Base-by-base conservation (phyloP, 2,329 filamentous ascomycete species). In the Penicillium sp. region DNA sequence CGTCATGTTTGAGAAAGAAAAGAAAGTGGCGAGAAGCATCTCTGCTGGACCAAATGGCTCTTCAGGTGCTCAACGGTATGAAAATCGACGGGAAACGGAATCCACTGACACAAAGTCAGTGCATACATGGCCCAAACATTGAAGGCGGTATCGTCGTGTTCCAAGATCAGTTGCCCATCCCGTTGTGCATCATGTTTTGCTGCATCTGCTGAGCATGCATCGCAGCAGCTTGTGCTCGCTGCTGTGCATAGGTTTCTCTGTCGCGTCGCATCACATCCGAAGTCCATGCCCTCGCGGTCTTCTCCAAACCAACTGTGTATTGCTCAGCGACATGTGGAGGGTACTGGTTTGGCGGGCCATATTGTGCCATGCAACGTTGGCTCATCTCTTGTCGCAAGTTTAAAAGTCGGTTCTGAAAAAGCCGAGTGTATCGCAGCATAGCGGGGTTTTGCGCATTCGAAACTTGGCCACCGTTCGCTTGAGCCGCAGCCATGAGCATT, bases 171-270 rank as follows among this genome's bases (percentile, higher is more conserved):
- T 65, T 68, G 4, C 65, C 66, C 61, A 67, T 66, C 26, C 64
- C 66, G 48, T 68, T 69, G 34, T 68, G 65, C 68, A 71, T 71
- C 65, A 71, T 70, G 39, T 67, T 69, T 50, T 69, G 66, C 50
- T 67, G 66, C 49, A 68, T 68, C 43, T 70, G 67, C 43, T 70
- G 66, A 18, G 63, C 64, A 42, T 68, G 66, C 47, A 66, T 61
- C 12, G 61, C 61, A 29, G 54, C 55, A 28, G 63, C 60, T 33
- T 64, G 64, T 34, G 65, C 62, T 43, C 65, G 62, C 43, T 66
- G 66, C 43, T 63, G 59, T 40, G 58, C 56, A 46, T 8, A 32
- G 11, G 56, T 54, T 42, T 68, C 66, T 25, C 64, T 62, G 26
- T 70, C 68, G 36, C 65, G 64, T 41, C 64, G 66, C 57, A 72